Base-by-base conservation (phyloP, 2,329 filamentous ascomycete genomes). In the Colletotrichum siamense region DNA sequence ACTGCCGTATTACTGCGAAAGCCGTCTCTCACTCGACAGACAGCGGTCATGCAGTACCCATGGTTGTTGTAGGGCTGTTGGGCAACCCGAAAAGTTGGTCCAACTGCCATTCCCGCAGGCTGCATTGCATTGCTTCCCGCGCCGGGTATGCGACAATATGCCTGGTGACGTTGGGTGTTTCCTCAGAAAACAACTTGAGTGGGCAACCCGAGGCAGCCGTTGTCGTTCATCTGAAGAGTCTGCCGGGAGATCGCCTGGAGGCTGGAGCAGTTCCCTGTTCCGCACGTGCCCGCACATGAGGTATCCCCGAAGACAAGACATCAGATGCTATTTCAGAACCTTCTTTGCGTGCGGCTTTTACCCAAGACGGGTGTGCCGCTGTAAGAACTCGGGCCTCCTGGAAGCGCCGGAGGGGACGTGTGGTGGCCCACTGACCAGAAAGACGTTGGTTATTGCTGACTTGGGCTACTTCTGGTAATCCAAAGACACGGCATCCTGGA, bases 381-480 rank as follows among this genome's bases (percentile, higher is more conserved):
- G 30, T 32, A 32, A 34, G 28, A 34, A 34, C 28, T 63, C n/a
- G 59, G 30, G 12, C 30, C 28, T n/a, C 69, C 69, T 72, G 71
- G 72, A n/a, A 55, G 49, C 22, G 61, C 26, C 34, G 36, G 36
- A 59, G 10, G 39, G 63, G 63, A 57, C 39, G 73, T 73, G 63
- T 62, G 49, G n/a, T 39, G n/a, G 39, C 68, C 39, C 68, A 75
- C 68, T 28, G 73, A 63, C 69, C n/a, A 57, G 28, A 44, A 55
- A 16, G 32, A 24, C 22, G 22, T 28, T 22, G 55, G 16, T 68
- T 52, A 26, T 57, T 57, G 49, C 32, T 69, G 32, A 49, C 16
- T 69, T 24, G 32, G 44, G 28, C 13, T 10, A 15, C 32, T 16
- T 36, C 28, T 7, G 26, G 28, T n/a, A 49, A 22, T 30, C 28